These are phyloP conservation scores for Tausonia pullulans DNA, from an alignment of 1,284 basidiomycete species.

Conservation along the genomic window DNA sequence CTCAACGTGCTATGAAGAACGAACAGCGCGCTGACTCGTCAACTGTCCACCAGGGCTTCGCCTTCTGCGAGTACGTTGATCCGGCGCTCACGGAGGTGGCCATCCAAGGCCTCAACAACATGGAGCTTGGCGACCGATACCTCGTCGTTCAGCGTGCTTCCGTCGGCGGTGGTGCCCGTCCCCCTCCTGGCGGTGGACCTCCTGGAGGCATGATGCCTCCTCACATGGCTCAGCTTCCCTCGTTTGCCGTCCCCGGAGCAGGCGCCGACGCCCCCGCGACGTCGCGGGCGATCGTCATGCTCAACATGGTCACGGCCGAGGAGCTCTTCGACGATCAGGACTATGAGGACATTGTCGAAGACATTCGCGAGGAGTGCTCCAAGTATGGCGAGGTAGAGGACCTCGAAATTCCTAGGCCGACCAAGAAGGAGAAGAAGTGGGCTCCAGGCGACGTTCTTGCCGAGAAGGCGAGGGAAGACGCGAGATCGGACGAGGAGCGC, in stretches of 20 bases:
- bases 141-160: conserved; percentile 94
- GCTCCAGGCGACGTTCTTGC: conserved; percentile 50
- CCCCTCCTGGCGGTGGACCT: conserved; percentile 28
- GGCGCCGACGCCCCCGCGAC: conserved; percentile 33
- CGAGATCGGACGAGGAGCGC: conserved; percentile 63
- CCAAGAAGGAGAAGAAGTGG: conserved; percentile 67
- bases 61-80: conserved; percentile 97
- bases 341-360: conserved; percentile 86
- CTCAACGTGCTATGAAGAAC: background rate
- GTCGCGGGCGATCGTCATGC: conserved; percentile 78
- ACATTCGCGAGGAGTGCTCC: conserved; percentile 83
- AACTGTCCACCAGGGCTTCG: conserved; percentile 56
- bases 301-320: conserved; percentile 97
- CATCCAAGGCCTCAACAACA: conserved; percentile 89
- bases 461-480: conserved; percentile 31
- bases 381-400: conserved; percentile 75
- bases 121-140: conserved; percentile 94
- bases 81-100: conserved; percentile 81
- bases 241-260: conserved; percentile 57
- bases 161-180: conserved; percentile 55
- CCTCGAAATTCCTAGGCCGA: conserved; percentile 75
- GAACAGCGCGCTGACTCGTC: background rate
- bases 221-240: background rate
- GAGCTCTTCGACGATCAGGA: conserved; percentile 85
- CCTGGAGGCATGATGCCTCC: conserved; percentile 25